Evolutionary conservation across 1,139 yeast genomes (phyloP).

Genomic region (Blastobotrys indianensis): DNA sequence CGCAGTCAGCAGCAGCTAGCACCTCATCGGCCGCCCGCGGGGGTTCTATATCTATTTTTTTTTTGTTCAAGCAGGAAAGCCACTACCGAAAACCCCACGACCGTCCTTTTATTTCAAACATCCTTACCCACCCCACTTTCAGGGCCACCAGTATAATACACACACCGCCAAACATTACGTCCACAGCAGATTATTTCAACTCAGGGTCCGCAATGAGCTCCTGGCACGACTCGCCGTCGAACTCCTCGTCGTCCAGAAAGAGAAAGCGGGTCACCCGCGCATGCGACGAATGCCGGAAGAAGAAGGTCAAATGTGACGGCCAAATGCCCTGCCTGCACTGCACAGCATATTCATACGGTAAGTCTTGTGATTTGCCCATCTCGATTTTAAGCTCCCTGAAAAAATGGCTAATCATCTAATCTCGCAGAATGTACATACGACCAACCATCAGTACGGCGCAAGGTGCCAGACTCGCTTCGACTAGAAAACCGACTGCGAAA

Average conservation of each 20-base stretch:
- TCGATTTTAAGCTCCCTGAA: not conserved
- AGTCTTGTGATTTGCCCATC: conserved; percentile 34
- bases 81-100: not conserved
- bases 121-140: too few species aligned
- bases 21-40: not conserved
- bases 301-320: conserved; percentile 86
- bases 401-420: conserved; percentile 8
- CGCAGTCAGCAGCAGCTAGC: too few species aligned
- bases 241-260: conserved; percentile 33
- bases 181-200: not conserved
- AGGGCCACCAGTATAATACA: not conserved
- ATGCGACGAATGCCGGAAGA: conserved; percentile 67
- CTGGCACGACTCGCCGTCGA: not conserved
- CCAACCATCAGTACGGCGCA: conserved; percentile 64
- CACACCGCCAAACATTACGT: not conserved
- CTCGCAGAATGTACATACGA: conserved; percentile 55
- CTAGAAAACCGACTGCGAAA: conserved; percentile 34
- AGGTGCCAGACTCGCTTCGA: conserved; percentile 34
- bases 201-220: not conserved
- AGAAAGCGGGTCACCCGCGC: conserved; percentile 79
- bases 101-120: too few species aligned
- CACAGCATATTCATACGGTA: conserved; percentile 77
- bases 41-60: not conserved
- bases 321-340: conserved; percentile 83
- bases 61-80: not conserved